These are phyloP conservation scores for Amoeboaphelidium occidentale DNA, from an alignment of 371 early-diverging fungal genomes.

Conservation along the genomic window DNA sequence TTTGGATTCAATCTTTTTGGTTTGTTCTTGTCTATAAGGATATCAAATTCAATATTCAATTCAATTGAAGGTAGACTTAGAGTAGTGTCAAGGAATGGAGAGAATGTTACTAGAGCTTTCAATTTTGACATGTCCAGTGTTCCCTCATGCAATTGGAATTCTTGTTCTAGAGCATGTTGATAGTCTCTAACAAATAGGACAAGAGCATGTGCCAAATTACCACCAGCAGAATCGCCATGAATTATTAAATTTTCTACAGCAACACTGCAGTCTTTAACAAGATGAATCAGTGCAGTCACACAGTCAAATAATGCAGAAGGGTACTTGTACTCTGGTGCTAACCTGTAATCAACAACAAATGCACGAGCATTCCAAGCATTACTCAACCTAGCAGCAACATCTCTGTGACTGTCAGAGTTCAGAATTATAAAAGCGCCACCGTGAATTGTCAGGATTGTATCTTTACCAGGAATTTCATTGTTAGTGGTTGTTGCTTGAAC, in stretches of 20 bases:
- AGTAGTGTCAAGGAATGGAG: not conserved
- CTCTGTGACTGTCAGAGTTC: constrained; percentile 19
- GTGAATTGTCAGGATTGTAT: too few relatives aligned
- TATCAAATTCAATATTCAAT: constrained; percentile 22
- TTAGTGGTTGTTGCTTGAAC: too few relatives aligned
- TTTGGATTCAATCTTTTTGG: too few relatives aligned
- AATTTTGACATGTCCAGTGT: not conserved
- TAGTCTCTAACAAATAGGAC: constrained; percentile 11
- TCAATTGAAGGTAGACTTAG: constrained; percentile 24
- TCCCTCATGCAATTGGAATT: too few relatives aligned
- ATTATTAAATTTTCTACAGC: constrained; percentile 21
- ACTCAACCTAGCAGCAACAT: constrained; percentile 16
- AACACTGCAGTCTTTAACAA: constrained; percentile 15
- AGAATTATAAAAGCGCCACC: constrained; percentile 42
- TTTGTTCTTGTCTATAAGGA: too few relatives aligned
- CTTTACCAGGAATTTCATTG: too few relatives aligned
- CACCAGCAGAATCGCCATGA: constrained; percentile 60
- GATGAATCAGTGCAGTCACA: constrained; percentile 35
- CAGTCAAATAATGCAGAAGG: constrained; percentile 59
- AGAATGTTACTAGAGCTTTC: not conserved
- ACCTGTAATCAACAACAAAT: constrained; percentile 39
- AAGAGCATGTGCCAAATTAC: constrained; percentile 22
- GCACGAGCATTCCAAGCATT: constrained; percentile 13
- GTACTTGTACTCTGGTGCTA: constrained; percentile 57
- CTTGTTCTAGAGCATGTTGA: not conserved